These are phyloP conservation scores for Theileria sp. DNA, from an alignment of 169 alveolate genomes.

Conservation along the genomic window DNA sequence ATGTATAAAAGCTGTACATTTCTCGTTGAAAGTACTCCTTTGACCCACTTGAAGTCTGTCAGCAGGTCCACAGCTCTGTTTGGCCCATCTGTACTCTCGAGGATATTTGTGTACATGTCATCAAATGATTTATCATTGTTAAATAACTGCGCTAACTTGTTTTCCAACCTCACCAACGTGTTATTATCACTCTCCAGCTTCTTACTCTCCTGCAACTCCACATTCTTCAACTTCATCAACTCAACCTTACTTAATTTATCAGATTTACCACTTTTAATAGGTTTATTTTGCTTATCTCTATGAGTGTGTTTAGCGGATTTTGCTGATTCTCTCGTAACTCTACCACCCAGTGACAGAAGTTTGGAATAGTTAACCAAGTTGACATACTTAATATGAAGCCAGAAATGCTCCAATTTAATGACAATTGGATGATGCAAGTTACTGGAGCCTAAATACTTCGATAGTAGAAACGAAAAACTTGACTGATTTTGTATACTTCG, in stretches of 20 bases:
- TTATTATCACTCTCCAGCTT: slow-evolving; percentile 40
- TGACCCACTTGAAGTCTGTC: slow-evolving; percentile 64
- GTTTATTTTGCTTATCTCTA: slow-evolving; percentile 29
- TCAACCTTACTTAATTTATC: slow-evolving; percentile 57
- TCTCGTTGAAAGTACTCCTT: slow-evolving; percentile 39
- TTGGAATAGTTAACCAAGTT: slow-evolving; percentile 19
- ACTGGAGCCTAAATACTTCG: slow-evolving; percentile 69
- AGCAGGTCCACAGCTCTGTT: slow-evolving; percentile 53
- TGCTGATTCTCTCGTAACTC: not conserved
- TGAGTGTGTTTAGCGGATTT: slow-evolving; percentile 21
- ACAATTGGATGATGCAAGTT: slow-evolving; percentile 77
- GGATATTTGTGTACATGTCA: slow-evolving; percentile 44
- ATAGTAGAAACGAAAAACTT: slow-evolving; percentile 54
- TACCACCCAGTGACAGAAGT: not conserved
- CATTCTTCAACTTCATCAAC: slow-evolving; percentile 39
- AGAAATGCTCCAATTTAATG: slow-evolving; percentile 68
- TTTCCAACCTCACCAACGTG: slow-evolving; percentile 29
- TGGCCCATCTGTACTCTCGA: slow-evolving; percentile 60
- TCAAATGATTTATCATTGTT: slow-evolving; percentile 46
- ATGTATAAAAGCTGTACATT: slow-evolving; percentile 38
- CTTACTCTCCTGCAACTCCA: slow-evolving; percentile 44
- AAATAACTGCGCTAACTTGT: slow-evolving; percentile 24
- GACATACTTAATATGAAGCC: slow-evolving; percentile 51
- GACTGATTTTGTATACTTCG: slow-evolving; percentile 63
- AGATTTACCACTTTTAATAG: slow-evolving; percentile 16